A percentile compares a stretch with the other conserved stretches of the same genome.
Evolutionary conservation across 2,329 filamentous ascomycete genomes (phyloP).

Genomic region (Cucurbitaria berberidis): DNA sequence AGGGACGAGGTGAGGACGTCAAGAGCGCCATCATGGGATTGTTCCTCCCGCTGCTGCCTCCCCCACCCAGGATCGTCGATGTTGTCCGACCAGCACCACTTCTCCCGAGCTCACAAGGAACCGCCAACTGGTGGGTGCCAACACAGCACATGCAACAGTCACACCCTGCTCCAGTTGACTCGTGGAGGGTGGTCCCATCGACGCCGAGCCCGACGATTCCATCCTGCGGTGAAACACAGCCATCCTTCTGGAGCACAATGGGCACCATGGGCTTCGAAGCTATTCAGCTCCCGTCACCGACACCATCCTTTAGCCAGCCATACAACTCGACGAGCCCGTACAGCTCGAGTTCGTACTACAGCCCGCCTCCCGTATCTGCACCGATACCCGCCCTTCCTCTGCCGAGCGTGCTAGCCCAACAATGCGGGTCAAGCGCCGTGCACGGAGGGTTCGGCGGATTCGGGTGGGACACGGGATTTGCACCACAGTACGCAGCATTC

Average conservation of each 20-base stretch:
- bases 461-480: constrained; percentile 87
- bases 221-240: constrained; percentile 73
- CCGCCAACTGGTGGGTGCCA: constrained; percentile 82
- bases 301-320: constrained; percentile 79
- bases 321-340: constrained; percentile 51
- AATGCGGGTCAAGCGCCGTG: constrained; percentile 73
- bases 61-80: constrained; percentile 87
- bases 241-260: constrained; percentile 80
- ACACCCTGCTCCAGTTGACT: constrained; percentile 75
- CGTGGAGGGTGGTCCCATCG: constrained; percentile 90
- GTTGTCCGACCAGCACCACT: constrained; percentile 85
- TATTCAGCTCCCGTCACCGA: constrained; percentile 74
- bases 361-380: constrained; percentile 74
- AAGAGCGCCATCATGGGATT: constrained; percentile 84
- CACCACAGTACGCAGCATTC: constrained; percentile 72
- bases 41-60: constrained; percentile 84
- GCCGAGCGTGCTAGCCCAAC: constrained; percentile 83
- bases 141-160: constrained; percentile 62
- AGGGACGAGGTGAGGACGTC: constrained; percentile 90
- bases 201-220: constrained; percentile 75
- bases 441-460: constrained; percentile 74
- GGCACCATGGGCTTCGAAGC: constrained; percentile 66
- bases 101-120: constrained; percentile 79
- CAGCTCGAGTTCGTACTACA: constrained; percentile 76
- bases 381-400: constrained; percentile 79